Percentiles rank a stretch among this genome's conserved stretches.
Evolutionary conservation across 2,329 filamentous ascomycete genomes (phyloP).

Genomic region (Clarireedia sp.): DNA sequence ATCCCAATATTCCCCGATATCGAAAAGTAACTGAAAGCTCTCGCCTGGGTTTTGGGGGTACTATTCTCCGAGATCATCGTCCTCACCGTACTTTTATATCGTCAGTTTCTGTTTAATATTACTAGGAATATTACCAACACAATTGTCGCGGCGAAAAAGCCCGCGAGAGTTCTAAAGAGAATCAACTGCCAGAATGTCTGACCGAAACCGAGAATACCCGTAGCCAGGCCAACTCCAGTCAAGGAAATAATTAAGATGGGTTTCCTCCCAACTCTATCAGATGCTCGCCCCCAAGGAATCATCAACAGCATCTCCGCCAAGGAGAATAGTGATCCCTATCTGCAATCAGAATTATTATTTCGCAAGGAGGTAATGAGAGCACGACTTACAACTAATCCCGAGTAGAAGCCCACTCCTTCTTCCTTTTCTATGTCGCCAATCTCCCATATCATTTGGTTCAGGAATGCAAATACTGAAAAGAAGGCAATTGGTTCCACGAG

Average conservation of each 20-base stretch:
- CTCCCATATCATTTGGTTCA: slow-evolving; percentile 67
- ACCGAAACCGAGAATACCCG: slow-evolving; percentile 61
- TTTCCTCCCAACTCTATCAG: slow-evolving; percentile 64
- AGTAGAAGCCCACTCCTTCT: slow-evolving; percentile 70
- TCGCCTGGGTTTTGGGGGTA: slow-evolving; percentile 61
- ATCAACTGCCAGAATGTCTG: slow-evolving; percentile 66
- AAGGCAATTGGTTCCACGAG: slow-evolving; percentile 72
- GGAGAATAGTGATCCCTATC: slow-evolving; percentile 58
- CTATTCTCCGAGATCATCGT: slow-evolving; percentile 71
- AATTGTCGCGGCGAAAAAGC: slow-evolving; percentile 65
- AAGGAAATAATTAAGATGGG: slow-evolving; percentile 63
- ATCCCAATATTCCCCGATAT: slow-evolving; percentile 69
- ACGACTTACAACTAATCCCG: slow-evolving; percentile 52
- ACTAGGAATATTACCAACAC: slow-evolving; percentile 37
- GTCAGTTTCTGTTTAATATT: background rate
- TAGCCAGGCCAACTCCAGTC: slow-evolving; percentile 52
- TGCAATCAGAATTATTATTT: background rate
- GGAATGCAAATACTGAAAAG: slow-evolving; percentile 74
- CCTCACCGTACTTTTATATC: slow-evolving; percentile 44
- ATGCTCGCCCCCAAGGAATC: slow-evolving; percentile 62
- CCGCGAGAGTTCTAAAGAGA: slow-evolving; percentile 60
- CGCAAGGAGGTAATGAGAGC: background rate
- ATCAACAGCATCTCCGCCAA: slow-evolving; percentile 71
- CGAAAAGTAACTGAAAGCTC: slow-evolving; percentile 69
- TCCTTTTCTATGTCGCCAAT: slow-evolving; percentile 52